Evolutionary conservation across 2,329 filamentous ascomycete genomes (phyloP).

Genomic region (Neospermospora avenae): DNA sequence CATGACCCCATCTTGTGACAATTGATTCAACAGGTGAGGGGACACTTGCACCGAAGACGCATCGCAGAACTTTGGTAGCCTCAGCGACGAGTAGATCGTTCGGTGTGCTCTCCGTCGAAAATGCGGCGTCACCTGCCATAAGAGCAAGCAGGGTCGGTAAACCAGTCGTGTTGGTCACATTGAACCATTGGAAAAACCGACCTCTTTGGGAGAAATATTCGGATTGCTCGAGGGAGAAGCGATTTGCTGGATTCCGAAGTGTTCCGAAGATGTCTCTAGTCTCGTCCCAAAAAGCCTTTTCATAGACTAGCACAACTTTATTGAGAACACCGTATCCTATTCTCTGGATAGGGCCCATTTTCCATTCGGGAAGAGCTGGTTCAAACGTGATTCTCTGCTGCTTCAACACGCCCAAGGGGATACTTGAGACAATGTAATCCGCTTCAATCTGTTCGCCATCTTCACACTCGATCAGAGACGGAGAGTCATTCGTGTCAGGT

Average conservation of each 20-base stretch:
- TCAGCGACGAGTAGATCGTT: slow-evolving; percentile 77
- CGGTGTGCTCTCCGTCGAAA: slow-evolving; percentile 74
- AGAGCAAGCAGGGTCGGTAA: slow-evolving; percentile 84
- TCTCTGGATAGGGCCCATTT: slow-evolving; percentile 72
- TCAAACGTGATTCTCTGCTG: slow-evolving; percentile 77
- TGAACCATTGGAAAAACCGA: slow-evolving; percentile 98
- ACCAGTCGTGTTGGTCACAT: slow-evolving; percentile 85
- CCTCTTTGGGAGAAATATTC: slow-evolving; percentile 78
- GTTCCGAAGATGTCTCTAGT: slow-evolving; percentile 92
- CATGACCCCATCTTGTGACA: slow-evolving; percentile 87
- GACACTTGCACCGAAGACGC: slow-evolving; percentile 69
- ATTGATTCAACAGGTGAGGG: slow-evolving; percentile 81
- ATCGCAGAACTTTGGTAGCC: slow-evolving; percentile 73
- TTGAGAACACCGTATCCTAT: slow-evolving; percentile 93
- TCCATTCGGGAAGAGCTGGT: slow-evolving; percentile 87
- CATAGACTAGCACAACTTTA: slow-evolving; percentile 90
- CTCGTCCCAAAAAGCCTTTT: slow-evolving; percentile 86
- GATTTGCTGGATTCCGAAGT: slow-evolving; percentile 68
- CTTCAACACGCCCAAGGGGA: slow-evolving; percentile 89
- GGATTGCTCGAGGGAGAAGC: slow-evolving; percentile 69
- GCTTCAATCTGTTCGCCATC: slow-evolving; percentile 75
- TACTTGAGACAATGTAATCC: slow-evolving; percentile 88
- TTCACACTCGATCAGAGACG: slow-evolving; percentile 67
- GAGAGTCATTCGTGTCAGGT: slow-evolving; percentile 41
- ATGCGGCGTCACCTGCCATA: slow-evolving; percentile 93